Evolutionary conservation across 768 basidiomycete species (phyloP).

Genomic region (Pleurotus ostreatus): DNA sequence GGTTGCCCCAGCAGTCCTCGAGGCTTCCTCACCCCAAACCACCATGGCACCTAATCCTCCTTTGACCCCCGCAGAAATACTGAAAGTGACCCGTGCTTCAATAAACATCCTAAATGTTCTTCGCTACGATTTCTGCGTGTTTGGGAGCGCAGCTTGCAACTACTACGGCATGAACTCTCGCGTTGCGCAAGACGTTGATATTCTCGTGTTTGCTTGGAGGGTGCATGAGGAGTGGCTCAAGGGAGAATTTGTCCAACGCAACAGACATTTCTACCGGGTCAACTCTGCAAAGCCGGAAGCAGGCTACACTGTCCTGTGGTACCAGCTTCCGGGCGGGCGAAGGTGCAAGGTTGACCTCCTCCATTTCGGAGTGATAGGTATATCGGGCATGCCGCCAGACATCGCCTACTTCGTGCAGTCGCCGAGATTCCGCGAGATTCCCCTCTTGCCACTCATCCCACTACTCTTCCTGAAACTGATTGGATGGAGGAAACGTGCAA

Average conservation of each 20-base stretch:
- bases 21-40: no score
- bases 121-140: neutral
- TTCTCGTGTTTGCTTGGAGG: neutral
- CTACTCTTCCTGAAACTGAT: constrained; percentile 38
- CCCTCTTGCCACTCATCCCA: constrained; percentile 32
- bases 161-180: neutral
- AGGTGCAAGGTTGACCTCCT: neutral
- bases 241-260: neutral
- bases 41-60: neutral
- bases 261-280: neutral
- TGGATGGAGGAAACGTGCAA: constrained; percentile 37
- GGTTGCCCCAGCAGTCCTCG: no score
- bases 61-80: neutral
- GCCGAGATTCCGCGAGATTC: constrained; percentile 14
- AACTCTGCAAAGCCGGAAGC: neutral
- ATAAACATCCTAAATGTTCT: neutral
- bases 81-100: neutral
- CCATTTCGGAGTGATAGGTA: neutral
- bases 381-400: neutral
- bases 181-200: neutral
- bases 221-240: neutral
- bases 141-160: neutral
- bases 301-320: neutral
- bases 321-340: neutral
- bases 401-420: neutral